Evolutionary conservation across 2,329 filamentous ascomycete genomes (phyloP), one percentile per base, ranked within the genome.

Genomic region (Rachicladosporium sp.): DNA sequence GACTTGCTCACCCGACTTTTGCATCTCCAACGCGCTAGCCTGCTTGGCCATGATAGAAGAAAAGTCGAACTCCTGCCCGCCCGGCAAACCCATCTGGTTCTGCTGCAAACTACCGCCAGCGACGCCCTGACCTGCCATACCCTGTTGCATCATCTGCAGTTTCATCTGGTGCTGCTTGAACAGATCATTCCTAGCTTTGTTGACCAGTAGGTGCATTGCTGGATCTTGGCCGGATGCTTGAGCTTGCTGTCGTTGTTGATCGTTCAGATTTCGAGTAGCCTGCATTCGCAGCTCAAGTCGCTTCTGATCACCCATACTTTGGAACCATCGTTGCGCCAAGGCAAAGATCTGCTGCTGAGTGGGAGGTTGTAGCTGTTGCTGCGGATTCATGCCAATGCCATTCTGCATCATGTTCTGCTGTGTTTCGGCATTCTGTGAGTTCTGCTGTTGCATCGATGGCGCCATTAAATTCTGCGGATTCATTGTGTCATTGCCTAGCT

Each of bases 1-100:
- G n/a, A 78, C 75, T 32, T 72, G 61, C 45, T 76, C 72, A 6
- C 76, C 76, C 36, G 70, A 70, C 55, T 78, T 71, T 50, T 76
- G 72, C 10, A 70, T 69, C 38, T 74, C 71, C 47, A 77, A 57
- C n/a, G 73, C 74, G 46, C 76, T 74, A 31, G 69, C 70, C 56
- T 79, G 76, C 48, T 78, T 74, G 21, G 69, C 71, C 41, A 74
- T 65, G 31, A 78, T 68, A 33, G 74, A 70, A 40, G 71, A 69
- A 46, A 77, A 66, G 46, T 69, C 64, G 39, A 68, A 42, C 8
- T 31, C 57, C 58, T 55, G 64, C 23, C 23, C 23, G 7, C 23
- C 23, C 23, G 23, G 23, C 23, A 27, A 6, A 27, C 23, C 23
- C 23, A 27, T 27, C 23, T 27, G 23, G 7, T 27, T 27, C 23